Conservation (phyloP, 2,329 filamentous ascomycete species). For the Colletotrichum chlorophyti region DNA sequence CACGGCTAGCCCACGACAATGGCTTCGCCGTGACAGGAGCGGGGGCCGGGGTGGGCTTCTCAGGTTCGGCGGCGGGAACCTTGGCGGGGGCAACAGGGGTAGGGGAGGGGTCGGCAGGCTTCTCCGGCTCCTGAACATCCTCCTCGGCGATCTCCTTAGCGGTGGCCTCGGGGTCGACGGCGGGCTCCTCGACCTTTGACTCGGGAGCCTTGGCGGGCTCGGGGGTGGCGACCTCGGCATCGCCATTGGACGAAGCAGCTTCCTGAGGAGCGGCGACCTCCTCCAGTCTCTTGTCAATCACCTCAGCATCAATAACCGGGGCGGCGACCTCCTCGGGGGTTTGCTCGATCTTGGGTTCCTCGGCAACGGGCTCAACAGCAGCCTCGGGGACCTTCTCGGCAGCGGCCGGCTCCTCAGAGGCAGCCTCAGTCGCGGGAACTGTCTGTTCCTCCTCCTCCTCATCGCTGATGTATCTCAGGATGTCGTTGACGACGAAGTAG, state of each 20-base stretch:
- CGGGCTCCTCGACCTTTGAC: conserved; percentile 34
- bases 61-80: conserved; percentile 51
- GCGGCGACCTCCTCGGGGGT: conserved; percentile 30
- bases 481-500: conserved; percentile 98
- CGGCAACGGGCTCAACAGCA: conserved; percentile 41
- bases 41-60: conserved; percentile 54
- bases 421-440: conserved; percentile 46
- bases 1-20: conserved; percentile 78
- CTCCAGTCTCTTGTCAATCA: conserved; percentile 80
- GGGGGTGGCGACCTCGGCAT: conserved; percentile 40
- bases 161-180: conserved; percentile 56
- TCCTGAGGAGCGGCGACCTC: conserved; percentile 55
- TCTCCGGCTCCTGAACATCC: conserved; percentile 63
- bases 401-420: conserved; percentile 41
- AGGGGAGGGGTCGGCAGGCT: conserved; percentile 69
- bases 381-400: conserved; percentile 55
- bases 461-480: conserved; percentile 91
- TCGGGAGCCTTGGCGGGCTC: conserved; percentile 42
- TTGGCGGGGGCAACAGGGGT: conserved; percentile 54
- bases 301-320: conserved; percentile 50
- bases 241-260: conserved; percentile 40
- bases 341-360: conserved; percentile 38
- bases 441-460: conserved; percentile 77
- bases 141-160: conserved; percentile 62
- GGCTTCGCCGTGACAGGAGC: conserved; percentile 62